Base-by-base conservation (phyloP, 305 asterid species). In the Stenogyne calaminthoides region DNA sequence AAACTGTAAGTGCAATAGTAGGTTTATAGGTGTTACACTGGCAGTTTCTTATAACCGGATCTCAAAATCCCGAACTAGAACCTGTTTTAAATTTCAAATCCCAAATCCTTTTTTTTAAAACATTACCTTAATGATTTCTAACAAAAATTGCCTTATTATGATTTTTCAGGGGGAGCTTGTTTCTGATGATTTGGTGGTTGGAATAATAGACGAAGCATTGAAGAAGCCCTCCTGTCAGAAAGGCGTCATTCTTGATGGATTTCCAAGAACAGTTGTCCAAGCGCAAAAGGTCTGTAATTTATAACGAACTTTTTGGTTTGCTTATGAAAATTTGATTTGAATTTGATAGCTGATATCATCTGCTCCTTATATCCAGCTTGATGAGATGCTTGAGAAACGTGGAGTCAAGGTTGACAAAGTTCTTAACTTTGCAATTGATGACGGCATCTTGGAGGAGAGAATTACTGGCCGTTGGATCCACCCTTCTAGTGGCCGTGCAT, bases 211-310 rank as follows among this genome's bases (percentile, higher is more conserved):
- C 63, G 98, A 92, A 25, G 97, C 98, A 19, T 54, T 92, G 75
- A 90, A 87, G 84, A 92, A 84, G 84, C 97, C 97, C 54, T 88
- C 97, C 18, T 93, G 98, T 71, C 89, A 84, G 82, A 93, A 91
- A 75, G 98, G 98, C 39, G 91, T 93, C 74, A 91, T 93, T 79
- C 98, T 93, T 73, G 98, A 93, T 74, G 98, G 98, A 70, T 93
- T 93, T 76, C 98, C 98, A 7, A 88, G 98, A 80, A 91, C 98
- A 68, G 92, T 88, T 56, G 93, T 75, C 76, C 98, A 93, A 84
- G 98, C 98, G 1, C 88, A 91, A 75, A 93, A 89, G 98, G 97
- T 77, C 81, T 72, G 62, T 73, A 57, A 18, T 34, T 11, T 75
- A 25, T 69, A 55, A 22, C 64, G 29, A 42, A 9, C 15, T 64